Base-by-base conservation (phyloP, 2,329 filamentous ascomycete genomes). In the Alternaria atra region DNA sequence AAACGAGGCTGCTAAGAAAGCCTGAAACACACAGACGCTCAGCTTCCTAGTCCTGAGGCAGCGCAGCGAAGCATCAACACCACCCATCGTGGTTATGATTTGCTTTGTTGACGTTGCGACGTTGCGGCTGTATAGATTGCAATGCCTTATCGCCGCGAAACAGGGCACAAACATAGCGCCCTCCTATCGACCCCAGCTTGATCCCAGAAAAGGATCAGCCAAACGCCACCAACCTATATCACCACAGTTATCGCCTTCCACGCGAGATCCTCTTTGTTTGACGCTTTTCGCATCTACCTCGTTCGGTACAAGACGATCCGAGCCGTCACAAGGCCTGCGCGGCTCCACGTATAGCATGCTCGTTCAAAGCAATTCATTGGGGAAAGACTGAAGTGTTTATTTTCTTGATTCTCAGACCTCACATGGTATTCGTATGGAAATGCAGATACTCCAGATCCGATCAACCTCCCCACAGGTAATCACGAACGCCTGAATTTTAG, bases 401-500 rank as follows among this genome's bases (percentile, higher is more conserved):
- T 69, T 61, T 51, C 52, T 65, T 63, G 50, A 63, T 64, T 64
- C 62, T 65, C 51, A 32, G 39, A 52, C 50, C 56, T 55, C 55
- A 55, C 56, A 72, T 75, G 70, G 65, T 73, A 73, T 73, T 74
- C 68, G 61, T 76, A 69, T 70, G 67, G 67, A 68, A 73, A 73
- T 73, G 73, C 72, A 76, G 63, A 66, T 71, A 68, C 63, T 67
- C 69, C 64, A 68, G 61, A 61, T 68, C 64, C 69, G 63, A 66
- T 67, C 67, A 68, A 55, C 71, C 68, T 73, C 66, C 69, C 72
- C 72, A 74, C 71, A 68, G 73, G 67, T 66, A 63, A 69, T 73
- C 70, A 78, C 43, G 34, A 61, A 78, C 75, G 75, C 75, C 75
- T 72, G 60, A 60, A 69, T 74, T 73, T 72, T 69, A 66, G 69